Conservation (phyloP, 2,329 filamentous ascomycete genomes). For the Atkinsonella texensis region DNA sequence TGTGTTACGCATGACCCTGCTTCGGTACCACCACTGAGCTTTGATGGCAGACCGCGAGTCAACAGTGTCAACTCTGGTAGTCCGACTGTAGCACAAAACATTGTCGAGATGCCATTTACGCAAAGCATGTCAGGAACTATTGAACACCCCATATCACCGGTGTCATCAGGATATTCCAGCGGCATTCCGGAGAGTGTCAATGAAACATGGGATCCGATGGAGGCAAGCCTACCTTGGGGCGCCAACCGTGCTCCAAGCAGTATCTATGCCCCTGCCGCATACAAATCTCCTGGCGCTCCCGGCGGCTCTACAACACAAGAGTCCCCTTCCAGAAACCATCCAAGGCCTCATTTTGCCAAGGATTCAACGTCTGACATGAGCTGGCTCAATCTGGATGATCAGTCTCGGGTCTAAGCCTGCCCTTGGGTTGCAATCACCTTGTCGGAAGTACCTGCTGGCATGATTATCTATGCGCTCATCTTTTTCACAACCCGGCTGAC, state of each 20-base stretch:
- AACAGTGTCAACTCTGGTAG: constrained; percentile 57
- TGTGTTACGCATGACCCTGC: constrained; percentile 54
- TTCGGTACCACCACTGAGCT: constrained; percentile 54
- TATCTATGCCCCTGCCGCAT: constrained; percentile 32
- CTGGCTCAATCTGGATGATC: constrained; percentile 61
- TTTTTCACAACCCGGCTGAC: not conserved
- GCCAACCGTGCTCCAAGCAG: constrained; percentile 38
- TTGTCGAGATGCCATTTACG: constrained; percentile 35
- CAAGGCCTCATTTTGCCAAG: constrained; percentile 38
- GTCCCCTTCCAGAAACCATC: constrained; percentile 27
- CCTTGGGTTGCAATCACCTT: not conserved
- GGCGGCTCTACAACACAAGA: constrained; percentile 19
- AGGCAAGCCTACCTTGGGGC: constrained; percentile 34
- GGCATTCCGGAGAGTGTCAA: constrained; percentile 53
- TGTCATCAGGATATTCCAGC: constrained; percentile 47
- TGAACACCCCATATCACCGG: constrained; percentile 41
- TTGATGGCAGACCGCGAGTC: constrained; percentile 51
- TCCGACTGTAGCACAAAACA: constrained; percentile 53
- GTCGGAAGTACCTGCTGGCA: not conserved
- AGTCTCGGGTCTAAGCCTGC: constrained; percentile 11
- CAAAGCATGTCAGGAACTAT: constrained; percentile 50
- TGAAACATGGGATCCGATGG: constrained; percentile 41
- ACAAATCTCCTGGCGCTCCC: constrained; percentile 29
- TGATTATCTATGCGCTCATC: not conserved
- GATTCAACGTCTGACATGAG: constrained; percentile 56